Conservation (phyloP, 2,329 filamentous ascomycete genomes). For the Apiospora hydei region DNA sequence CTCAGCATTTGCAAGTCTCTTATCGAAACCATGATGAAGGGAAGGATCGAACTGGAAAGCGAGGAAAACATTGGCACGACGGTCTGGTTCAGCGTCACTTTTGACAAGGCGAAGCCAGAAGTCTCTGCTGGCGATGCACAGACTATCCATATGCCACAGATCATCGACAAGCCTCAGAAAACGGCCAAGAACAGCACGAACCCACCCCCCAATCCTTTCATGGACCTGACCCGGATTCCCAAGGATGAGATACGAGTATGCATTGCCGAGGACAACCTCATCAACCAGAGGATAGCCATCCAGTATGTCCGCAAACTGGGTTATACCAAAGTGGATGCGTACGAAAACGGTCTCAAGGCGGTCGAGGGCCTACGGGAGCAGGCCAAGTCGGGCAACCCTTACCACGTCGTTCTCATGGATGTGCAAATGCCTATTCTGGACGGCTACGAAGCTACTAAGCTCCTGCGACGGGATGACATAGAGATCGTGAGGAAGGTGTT, state of each 20-base stretch:
- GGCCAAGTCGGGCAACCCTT: conserved; percentile 75
- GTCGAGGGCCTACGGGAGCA: conserved; percentile 83
- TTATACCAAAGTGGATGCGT: conserved; percentile 82
- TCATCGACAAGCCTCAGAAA: conserved; percentile 42
- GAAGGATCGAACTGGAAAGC: conserved; percentile 83
- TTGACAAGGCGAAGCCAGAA: conserved; percentile 78
- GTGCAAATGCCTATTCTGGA: conserved; percentile 95
- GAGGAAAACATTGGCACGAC: conserved; percentile 74
- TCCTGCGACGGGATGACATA: conserved; percentile 78
- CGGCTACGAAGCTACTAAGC: conserved; percentile 88
- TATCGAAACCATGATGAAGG: conserved; percentile 90
- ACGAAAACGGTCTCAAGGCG: conserved; percentile 87
- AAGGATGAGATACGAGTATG: conserved; percentile 84
- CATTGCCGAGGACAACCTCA: conserved; percentile 93
- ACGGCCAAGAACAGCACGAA: conserved; percentile 43
- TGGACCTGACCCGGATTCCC: conserved; percentile 76
- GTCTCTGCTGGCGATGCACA: conserved; percentile 64
- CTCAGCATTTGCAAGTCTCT: conserved; percentile 95
- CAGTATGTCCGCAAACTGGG: conserved; percentile 88
- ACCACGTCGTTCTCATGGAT: conserved; percentile 94
- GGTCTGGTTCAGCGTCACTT: conserved; percentile 82
- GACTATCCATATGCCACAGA: conserved; percentile 50
- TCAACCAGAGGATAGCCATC: conserved; percentile 93
- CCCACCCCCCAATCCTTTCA: conserved; percentile 53
- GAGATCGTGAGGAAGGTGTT: conserved; percentile 81